Evolutionary conservation across 2,329 filamentous ascomycete species (phyloP), one percentile per base, ranked within the genome.

Genomic region (Neofusicoccum kwambonambiense): DNA sequence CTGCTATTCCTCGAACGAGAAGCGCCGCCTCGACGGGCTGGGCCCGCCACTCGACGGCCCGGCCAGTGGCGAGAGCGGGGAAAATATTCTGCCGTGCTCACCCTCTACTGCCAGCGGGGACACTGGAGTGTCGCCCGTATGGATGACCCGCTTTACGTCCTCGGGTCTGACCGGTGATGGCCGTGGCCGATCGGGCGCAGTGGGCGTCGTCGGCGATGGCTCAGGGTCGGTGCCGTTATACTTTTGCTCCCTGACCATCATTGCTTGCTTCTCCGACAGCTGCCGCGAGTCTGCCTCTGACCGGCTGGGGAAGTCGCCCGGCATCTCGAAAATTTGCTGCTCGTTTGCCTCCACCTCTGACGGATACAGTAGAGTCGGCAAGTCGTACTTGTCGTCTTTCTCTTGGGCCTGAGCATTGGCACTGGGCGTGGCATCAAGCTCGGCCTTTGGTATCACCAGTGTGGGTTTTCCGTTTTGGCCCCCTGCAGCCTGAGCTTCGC

Each of bases 261-360:
- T 77, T 41, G 79, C 77, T 65, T 83, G 80, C 67, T 83, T 83
- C 70, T 83, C 81, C 19, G 76, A 78, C 41, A 83, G 70, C 65
- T 80, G 75, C 17, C 77, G 78, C 35, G 81, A 80, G 57, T 78
- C 81, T 52, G 81, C 81, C 71, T 83, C 80, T 66, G 81, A 83
- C 62, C 82, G 80, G 47, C 80, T 79, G 15, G 83, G 83, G 72
- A 87, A 82, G 9, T 85, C 84, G 1, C 86, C 85, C 0, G 83
- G 82, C 72, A 82, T 86, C 50, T 82, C 85, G 62, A 76, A 81
- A 8, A 83, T 71, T 34, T 74, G 73, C 15, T 69, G 68, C 65
- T 78, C 74, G n/a, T 72, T 73, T 27, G 73, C 74, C 11, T 76
- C 78, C 19, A 71, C 75, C 62, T 80, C 78, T 8, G 54, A 58